A percentile compares a stretch with the other conserved stretches of the same genome.
Conservation (phyloP, 1,139 yeast species). For the Geotrichum restrictum region DNA sequence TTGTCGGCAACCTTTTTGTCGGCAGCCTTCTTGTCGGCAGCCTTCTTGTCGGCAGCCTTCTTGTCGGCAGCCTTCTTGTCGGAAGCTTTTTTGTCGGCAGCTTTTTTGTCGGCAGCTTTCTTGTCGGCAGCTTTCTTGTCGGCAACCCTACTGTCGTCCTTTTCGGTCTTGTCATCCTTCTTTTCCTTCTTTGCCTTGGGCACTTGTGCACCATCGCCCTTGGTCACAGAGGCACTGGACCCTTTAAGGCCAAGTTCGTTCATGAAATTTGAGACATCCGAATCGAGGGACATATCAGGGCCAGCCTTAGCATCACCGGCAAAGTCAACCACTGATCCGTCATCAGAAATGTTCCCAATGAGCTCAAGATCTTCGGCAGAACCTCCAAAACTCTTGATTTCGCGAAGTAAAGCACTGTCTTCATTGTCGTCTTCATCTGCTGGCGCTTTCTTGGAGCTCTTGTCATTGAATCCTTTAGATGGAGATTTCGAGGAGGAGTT, state of each 20-base stretch:
- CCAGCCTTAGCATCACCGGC: slow-evolving; percentile 37
- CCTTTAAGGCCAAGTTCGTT: slow-evolving; percentile 53
- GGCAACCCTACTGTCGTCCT: slow-evolving; percentile 21
- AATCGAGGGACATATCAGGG: slow-evolving; percentile 45
- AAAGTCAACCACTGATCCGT: slow-evolving; percentile 65
- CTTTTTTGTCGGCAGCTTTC: no score
- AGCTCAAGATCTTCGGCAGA: slow-evolving; percentile 17
- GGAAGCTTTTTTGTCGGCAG: slow-evolving; percentile 22
- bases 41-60: slow-evolving; percentile 34
- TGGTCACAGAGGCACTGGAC: slow-evolving; percentile 1
- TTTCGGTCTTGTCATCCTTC: slow-evolving; percentile 28
- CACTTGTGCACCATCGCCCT: slow-evolving; percentile 36
- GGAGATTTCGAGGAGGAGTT: slow-evolving; percentile 12
- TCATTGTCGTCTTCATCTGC: slow-evolving; percentile 29
- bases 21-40: slow-evolving; percentile 11
- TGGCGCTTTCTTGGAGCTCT: neutral
- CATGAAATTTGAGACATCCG: slow-evolving; percentile 58
- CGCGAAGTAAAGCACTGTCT: slow-evolving; percentile 32
- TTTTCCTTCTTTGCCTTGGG: slow-evolving; percentile 40
- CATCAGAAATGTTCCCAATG: slow-evolving; percentile 47
- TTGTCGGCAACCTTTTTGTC: slow-evolving; percentile 13
- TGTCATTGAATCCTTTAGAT: slow-evolving; percentile 11
- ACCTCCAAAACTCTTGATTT: slow-evolving; percentile 19
- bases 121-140: slow-evolving; percentile 27
- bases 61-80: slow-evolving; percentile 25